Evolutionary conservation across 805 yeast genomes (phyloP).

Genomic region (Yamadazyma takamatsuzukensis): DNA sequence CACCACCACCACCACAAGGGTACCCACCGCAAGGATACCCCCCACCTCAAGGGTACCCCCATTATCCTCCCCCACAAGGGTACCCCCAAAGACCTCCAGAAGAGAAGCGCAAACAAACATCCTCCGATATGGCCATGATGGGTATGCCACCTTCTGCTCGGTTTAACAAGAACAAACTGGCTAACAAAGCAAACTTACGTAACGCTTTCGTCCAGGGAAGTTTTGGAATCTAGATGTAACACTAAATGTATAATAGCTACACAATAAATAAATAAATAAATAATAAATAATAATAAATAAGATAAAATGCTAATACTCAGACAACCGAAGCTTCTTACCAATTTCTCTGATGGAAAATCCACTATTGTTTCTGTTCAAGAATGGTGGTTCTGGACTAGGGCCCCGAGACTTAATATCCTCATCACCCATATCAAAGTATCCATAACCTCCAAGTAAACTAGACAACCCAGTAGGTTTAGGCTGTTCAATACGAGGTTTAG

Average conservation of each 20-base stretch:
- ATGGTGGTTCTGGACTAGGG: constrained; percentile 53
- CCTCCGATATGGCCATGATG: constrained; percentile 42
- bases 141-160: constrained; percentile 44
- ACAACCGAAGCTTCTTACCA: constrained; percentile 59
- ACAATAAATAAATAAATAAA: constrained; percentile 7
- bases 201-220: constrained; percentile 62
- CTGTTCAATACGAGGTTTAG: constrained; percentile 5
- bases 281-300: constrained; percentile 9
- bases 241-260: constrained; percentile 8
- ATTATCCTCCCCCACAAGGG: constrained; percentile 7
- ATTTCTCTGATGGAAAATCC: constrained; percentile 50
- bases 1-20: constrained; percentile 18
- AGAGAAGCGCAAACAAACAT: constrained; percentile 18
- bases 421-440: constrained; percentile 57
- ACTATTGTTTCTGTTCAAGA: constrained; percentile 33
- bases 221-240: constrained; percentile 54
- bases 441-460: constrained; percentile 54
- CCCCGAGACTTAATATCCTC: constrained; percentile 53
- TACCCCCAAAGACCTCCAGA: constrained; percentile 2
- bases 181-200: constrained; percentile 56
- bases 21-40: constrained; percentile 7
- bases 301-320: constrained; percentile 47
- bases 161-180: constrained; percentile 34
- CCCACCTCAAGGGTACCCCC: constrained; percentile 12
- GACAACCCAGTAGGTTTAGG: constrained; percentile 20